phyloP scores from a whole-genome alignment of 352 stramenopile species.

The Pythium volutum region DNA sequence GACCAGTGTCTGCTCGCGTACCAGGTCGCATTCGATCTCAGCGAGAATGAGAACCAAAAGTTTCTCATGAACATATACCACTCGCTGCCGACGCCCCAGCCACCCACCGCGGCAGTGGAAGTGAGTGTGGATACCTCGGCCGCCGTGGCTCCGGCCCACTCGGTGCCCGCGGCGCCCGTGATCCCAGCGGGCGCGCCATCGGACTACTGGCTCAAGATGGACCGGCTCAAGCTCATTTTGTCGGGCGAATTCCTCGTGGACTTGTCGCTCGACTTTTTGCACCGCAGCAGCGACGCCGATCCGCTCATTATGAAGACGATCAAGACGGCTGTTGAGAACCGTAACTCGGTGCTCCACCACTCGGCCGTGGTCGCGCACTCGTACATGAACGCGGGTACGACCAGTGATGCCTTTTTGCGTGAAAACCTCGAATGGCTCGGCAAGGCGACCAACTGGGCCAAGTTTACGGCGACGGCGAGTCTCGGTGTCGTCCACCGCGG shows the following conservation, averaged over 20 bases:
- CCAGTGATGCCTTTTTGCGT: conserved; percentile 95
- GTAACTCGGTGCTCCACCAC: conserved; percentile 97
- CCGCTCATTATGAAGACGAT: conserved; percentile 93
- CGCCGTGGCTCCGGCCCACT: conserved; percentile 18
- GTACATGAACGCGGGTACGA: conserved; percentile 98
- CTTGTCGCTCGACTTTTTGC: conserved; percentile 92
- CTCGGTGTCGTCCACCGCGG: conserved; percentile 98
- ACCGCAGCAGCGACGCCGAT: conserved; percentile 89
- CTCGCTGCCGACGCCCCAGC: conserved; percentile 64
- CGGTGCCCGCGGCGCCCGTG: conserved; percentile 24
- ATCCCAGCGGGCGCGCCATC: conserved; percentile 43
- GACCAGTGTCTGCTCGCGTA: conserved; percentile 91
- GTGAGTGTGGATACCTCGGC: conserved; percentile 36
- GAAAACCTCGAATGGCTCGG: conserved; percentile 99
- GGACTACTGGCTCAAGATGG: conserved; percentile 81
- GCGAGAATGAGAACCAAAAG: conserved; percentile 97
- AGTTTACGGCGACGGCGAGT: conserved; percentile 98
- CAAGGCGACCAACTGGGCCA: conserved; percentile 99
- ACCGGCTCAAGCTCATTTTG: conserved; percentile 87
- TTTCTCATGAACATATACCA: conserved; percentile 94
- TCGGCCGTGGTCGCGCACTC: conserved; percentile 95
- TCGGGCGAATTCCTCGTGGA: conserved; percentile 91
- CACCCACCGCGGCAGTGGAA: conserved; percentile 25
- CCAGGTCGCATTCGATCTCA: conserved; percentile 98
- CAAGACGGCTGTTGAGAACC: conserved; percentile 92